These are phyloP conservation scores for Yamadazyma ubonensis DNA, from an alignment of 805 yeast species.

Conservation along the genomic window DNA sequence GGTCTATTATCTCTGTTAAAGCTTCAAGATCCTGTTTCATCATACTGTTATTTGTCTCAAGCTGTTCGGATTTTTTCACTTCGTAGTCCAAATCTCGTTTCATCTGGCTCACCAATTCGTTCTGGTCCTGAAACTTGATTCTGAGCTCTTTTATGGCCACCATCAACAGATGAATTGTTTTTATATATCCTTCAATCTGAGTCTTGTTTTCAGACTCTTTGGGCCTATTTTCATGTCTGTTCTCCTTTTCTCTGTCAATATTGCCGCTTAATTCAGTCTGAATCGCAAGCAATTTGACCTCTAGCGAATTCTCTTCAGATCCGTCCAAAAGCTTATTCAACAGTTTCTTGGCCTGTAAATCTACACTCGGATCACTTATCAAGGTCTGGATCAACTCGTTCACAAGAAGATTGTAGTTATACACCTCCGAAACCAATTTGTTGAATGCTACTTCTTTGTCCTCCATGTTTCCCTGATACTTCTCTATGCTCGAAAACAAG, in stretches of 20 bases:
- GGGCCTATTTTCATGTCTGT: no score
- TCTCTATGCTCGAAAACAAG: constrained; percentile 34
- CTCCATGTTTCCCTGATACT: constrained; percentile 30
- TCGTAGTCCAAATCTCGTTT: constrained; percentile 24
- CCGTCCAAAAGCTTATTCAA: constrained; percentile 18
- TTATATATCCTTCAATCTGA: constrained; percentile 13
- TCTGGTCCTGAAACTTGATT: constrained; percentile 21
- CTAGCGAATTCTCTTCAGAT: constrained; percentile 17
- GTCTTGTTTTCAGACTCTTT: constrained; percentile 2
- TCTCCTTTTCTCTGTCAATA: constrained; percentile 7
- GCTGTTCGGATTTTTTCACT: constrained; percentile 20
- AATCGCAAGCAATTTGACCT: constrained; percentile 24
- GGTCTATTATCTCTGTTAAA: constrained; percentile 5
- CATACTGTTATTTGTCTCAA: constrained; percentile 20
- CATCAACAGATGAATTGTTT: constrained; percentile 21
- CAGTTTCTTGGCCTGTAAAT: constrained; percentile 17
- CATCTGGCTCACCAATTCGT: constrained; percentile 19
- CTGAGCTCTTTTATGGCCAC: constrained; percentile 24
- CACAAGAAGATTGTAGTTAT: constrained; percentile 16
- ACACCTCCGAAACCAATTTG: constrained; percentile 14
- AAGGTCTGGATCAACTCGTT: constrained; percentile 22
- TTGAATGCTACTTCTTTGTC: constrained; percentile 25
- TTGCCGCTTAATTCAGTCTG: constrained; percentile 20
- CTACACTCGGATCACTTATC: constrained; percentile 20
- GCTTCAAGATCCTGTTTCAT: constrained; percentile 13